Conservation (phyloP, 106 monocot species). For the Allium sativum region DNA sequence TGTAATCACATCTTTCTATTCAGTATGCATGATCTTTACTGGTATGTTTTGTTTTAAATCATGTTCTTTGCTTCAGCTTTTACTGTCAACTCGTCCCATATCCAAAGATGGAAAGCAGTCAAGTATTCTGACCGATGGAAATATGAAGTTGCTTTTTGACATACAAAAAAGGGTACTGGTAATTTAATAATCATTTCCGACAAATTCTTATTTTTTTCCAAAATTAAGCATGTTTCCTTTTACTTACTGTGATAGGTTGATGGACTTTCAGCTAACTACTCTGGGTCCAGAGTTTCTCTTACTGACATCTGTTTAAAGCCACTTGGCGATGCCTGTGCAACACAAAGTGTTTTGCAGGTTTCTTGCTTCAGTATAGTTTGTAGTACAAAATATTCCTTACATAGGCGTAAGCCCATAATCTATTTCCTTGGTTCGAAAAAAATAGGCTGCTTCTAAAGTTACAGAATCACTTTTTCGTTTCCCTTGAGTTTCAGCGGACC, state of each 20-base stretch:
- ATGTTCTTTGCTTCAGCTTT: conserved; percentile 37
- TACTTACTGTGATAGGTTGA: conserved; percentile 49
- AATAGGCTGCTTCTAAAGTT: background rate
- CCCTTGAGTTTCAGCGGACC: background rate
- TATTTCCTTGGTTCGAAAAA: no score
- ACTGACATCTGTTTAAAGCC: conserved; percentile 86
- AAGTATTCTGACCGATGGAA: conserved; percentile 60
- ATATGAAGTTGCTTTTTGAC: conserved; percentile 77
- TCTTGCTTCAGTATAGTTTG: background rate
- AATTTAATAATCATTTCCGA: conserved; percentile 8
- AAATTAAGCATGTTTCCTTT: no score
- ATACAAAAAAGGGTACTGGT: conserved; percentile 79
- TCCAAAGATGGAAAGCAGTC: conserved; percentile 31
- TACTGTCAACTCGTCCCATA: conserved; percentile 49
- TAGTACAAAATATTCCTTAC: no score
- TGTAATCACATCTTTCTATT: background rate
- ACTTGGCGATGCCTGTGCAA: conserved; percentile 72
- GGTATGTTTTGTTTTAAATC: background rate
- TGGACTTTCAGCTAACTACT: conserved; percentile 71
- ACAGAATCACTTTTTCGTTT: background rate
- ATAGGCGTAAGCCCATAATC: no score
- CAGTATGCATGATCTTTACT: background rate
- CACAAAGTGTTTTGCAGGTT: conserved; percentile 94
- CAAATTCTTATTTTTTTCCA: conserved; percentile 4
- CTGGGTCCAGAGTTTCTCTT: conserved; percentile 60